Evolutionary conservation across 1,139 yeast species (phyloP).

Genomic region (Wickerhamomyces sp.): DNA sequence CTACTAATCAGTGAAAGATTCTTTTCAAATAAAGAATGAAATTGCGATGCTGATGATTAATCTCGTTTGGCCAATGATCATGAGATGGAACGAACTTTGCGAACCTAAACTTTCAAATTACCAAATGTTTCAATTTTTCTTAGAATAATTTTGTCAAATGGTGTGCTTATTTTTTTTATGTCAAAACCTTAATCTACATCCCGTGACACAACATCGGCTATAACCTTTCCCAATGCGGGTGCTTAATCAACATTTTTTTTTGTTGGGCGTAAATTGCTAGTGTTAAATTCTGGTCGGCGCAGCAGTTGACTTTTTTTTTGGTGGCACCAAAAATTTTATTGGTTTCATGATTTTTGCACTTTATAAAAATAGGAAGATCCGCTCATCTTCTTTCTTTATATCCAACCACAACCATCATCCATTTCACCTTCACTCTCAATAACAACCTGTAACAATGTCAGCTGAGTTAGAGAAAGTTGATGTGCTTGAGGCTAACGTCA

Average conservation of each 20-base stretch:
- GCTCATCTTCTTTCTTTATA: background rate
- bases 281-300: slow-evolving; percentile 5
- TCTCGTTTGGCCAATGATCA: no score
- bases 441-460: slow-evolving; percentile 1
- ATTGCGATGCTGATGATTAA: no score
- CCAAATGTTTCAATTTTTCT: no score
- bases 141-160: no score
- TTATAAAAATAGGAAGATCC: background rate
- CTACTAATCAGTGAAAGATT: no score
- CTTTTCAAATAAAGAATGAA: no score
- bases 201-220: background rate
- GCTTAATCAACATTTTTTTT: background rate
- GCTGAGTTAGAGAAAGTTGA: slow-evolving; percentile 51
- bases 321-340: background rate
- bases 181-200: no score
- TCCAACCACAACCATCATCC: background rate
- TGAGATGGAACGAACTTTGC: no score
- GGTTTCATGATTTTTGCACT: background rate
- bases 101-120: no score
- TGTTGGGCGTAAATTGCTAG: slow-evolving; percentile 5
- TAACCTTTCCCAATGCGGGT: background rate
- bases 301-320: background rate
- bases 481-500: slow-evolving; percentile 70
- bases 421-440: background rate
- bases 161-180: no score